phyloP scores from a whole-genome alignment of 2,329 filamentous ascomycete species.

The Epichloe hybrida region DNA sequence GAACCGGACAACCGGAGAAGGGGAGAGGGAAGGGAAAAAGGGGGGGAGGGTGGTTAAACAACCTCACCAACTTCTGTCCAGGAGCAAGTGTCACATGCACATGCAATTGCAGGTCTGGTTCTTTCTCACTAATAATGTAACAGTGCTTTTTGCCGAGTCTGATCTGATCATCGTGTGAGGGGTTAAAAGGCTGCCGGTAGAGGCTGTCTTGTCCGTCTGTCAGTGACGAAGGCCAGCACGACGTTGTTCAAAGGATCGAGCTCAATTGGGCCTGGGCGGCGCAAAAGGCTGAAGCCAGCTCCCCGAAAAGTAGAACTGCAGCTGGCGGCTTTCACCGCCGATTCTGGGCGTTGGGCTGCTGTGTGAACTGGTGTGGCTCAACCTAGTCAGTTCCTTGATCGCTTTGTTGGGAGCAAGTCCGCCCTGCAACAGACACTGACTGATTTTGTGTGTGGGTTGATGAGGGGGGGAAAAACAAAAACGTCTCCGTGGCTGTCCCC shows the following conservation, averaged over 20 bases:
- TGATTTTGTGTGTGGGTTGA: too few species aligned
- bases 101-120: background rate
- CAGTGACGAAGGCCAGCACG: background rate
- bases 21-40: background rate
- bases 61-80: background rate
- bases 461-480: too few species aligned
- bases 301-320: conserved; percentile 2
- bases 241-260: background rate
- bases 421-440: background rate
- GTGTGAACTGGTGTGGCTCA: background rate
- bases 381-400: background rate
- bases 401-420: background rate
- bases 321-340: conserved; percentile 4
- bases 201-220: background rate
- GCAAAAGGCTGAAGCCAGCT: background rate
- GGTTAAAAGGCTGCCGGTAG: too few species aligned
- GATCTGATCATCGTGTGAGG: background rate
- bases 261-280: background rate
- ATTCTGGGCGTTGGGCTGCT: background rate
- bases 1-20: background rate
- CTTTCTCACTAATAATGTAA: background rate
- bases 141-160: background rate
- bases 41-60: background rate
- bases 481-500: too few species aligned
- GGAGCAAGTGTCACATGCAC: background rate